These are phyloP conservation scores for Iberis amara DNA, from an alignment of 441 rosid genomes.

Conservation along the genomic window DNA sequence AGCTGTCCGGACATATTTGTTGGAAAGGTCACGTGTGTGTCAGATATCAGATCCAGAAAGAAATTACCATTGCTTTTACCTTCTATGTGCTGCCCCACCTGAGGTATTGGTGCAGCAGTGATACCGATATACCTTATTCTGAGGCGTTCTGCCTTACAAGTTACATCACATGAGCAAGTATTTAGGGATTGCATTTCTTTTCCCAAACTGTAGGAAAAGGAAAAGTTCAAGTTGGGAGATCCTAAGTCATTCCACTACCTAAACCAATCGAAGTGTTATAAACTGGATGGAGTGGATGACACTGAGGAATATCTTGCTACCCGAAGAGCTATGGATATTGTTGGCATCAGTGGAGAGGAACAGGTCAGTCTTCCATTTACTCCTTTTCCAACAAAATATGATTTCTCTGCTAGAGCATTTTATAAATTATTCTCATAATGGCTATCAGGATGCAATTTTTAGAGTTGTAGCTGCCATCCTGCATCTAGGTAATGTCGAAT, in stretches of 20 bases:
- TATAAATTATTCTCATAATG: conserved; percentile 20
- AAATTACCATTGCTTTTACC: conserved; percentile 97
- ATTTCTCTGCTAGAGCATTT: conserved; percentile 24
- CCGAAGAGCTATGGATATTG: conserved; percentile 98
- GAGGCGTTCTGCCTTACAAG: conserved; percentile 11
- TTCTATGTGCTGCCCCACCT: conserved; percentile 92
- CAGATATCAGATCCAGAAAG: conserved; percentile 97
- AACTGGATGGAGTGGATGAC: conserved; percentile 85
- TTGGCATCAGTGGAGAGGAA: conserved; percentile 93
- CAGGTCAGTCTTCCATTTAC: conserved; percentile 54
- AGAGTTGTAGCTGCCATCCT: conserved; percentile 95
- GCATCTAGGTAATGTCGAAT: conserved; percentile 91
- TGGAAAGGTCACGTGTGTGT: conserved; percentile 99
- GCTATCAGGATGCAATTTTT: conserved; percentile 85
- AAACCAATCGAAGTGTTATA: conserved; percentile 84
- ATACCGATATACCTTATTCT: conserved; percentile 9
- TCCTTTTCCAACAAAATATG: conserved; percentile 10
- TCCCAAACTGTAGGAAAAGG: conserved; percentile 59
- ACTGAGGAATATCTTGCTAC: conserved; percentile 93
- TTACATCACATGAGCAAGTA: conserved; percentile 20
- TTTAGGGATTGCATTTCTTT: conserved; percentile 14
- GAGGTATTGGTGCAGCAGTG: conserved; percentile 58
- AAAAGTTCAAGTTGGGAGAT: conserved; percentile 66
- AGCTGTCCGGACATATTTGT: conserved; percentile 93
- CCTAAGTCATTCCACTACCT: conserved; percentile 79